phyloP scores from a whole-genome alignment of 169 alveolate genomes.

The Blepharisma undulans region DNA sequence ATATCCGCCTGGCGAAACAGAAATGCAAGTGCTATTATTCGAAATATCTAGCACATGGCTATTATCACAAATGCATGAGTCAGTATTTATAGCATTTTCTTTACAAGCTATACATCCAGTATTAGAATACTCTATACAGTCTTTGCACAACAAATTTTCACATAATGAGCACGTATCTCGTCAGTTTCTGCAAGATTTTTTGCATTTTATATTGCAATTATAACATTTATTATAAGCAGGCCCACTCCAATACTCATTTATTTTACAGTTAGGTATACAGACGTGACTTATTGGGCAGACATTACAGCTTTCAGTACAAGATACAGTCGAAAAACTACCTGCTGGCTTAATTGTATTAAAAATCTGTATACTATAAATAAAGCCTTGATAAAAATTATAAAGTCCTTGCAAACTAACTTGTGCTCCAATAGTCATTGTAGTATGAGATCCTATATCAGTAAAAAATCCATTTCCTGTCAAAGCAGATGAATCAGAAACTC shows the following conservation, averaged over 20 bases:
- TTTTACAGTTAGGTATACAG: conserved; percentile 12
- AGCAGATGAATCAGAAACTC: not conserved
- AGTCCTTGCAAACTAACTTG: not conserved
- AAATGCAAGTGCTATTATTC: not conserved
- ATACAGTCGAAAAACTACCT: not conserved
- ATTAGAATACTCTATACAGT: not conserved
- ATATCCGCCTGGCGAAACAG: not conserved
- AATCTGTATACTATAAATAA: not conserved
- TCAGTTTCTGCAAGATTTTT: not conserved
- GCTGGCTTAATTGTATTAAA: not conserved
- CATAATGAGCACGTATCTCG: not conserved
- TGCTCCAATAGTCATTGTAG: not conserved
- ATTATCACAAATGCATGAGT: not conserved
- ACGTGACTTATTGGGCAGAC: not conserved
- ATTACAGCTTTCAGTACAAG: not conserved
- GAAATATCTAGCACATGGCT: not conserved
- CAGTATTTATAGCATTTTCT: not conserved
- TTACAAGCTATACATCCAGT: not conserved
- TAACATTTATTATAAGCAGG: not conserved
- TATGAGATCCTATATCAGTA: not conserved
- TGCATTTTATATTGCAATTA: not conserved
- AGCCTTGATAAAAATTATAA: not conserved
- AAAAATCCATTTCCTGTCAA: not conserved
- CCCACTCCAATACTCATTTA: conserved; percentile 17
- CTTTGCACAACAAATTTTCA: not conserved